A percentile compares a stretch with the other conserved stretches of the same genome.
phyloP scores from a whole-genome alignment of 768 basidiomycete species.

The Lyophyllum atratum region DNA sequence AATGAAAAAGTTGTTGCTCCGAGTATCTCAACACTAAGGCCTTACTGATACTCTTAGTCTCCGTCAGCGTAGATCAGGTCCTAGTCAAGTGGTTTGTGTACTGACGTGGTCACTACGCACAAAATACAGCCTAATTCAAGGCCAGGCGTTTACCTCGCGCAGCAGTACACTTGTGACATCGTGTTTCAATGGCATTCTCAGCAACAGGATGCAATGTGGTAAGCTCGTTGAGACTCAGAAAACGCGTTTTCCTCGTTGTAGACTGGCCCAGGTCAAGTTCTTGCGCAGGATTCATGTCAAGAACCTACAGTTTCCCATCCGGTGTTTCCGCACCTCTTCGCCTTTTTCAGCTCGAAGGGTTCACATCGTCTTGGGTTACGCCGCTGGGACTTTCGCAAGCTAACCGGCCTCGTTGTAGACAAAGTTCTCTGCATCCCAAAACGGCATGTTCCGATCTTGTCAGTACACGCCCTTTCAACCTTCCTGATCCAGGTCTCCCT shows the following conservation, averaged over 20 bases:
- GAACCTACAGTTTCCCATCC: not conserved
- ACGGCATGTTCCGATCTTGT: conserved; percentile 45
- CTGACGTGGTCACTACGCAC: too few relatives aligned
- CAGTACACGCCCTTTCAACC: conserved; percentile 43
- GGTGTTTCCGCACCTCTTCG: not conserved
- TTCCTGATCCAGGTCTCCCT: conserved; percentile 52
- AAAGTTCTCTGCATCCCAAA: conserved; percentile 29
- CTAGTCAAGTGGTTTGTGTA: too few relatives aligned
- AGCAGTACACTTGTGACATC: too few relatives aligned
- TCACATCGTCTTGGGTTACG: not conserved
- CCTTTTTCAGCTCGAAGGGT: not conserved
- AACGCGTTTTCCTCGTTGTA: conserved; percentile 5
- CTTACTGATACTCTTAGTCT: not conserved
- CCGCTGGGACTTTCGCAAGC: not conserved
- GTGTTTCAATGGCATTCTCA: not conserved
- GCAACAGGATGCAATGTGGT: not conserved
- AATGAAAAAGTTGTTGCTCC: not conserved
- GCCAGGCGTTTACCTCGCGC: too few relatives aligned
- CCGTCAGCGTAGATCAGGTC: too few relatives aligned
- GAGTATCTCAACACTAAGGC: not conserved
- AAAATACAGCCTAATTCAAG: too few relatives aligned
- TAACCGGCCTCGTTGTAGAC: not conserved
- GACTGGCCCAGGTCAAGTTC: not conserved
- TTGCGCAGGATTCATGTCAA: not conserved
- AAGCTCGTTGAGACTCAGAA: not conserved